Base-by-base conservation (phyloP, 2,329 filamentous ascomycete species). In the Monosporascus sp. region DNA sequence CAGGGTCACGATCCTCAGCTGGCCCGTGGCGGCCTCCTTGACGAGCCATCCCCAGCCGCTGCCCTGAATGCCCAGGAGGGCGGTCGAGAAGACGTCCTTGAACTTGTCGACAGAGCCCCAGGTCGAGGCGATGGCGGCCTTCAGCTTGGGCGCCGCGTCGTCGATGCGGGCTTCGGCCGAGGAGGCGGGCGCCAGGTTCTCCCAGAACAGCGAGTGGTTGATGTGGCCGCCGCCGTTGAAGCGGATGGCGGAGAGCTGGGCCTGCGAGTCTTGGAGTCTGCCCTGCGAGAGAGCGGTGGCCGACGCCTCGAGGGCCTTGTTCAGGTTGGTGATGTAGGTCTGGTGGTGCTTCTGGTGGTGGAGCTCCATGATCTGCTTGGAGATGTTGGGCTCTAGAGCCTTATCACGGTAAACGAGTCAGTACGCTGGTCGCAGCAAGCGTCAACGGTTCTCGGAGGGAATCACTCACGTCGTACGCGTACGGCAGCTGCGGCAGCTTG, bases 131-230 rank as follows among this genome's bases (percentile, higher is more conserved):
- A 95, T 86, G 8, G 84, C 85, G 1, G 76, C 74, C 8, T 77
- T 61, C 5, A 95, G 76, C 20, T 74, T 73, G 0, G 86, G 84
- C 0, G 84, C 82, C 1, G 75, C 70, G 4, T 77, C 72, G 3
- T 78, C 72, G 3, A 79, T 70, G 47, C 81, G 75, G 1, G 88
- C 79, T 7, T 85, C 81, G 0, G 77, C 59, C 2, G 79, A 84
- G 18, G 73, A 76, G 0, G 83, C 72, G 0, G 88, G 88, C 0
- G 82, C 72, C 18, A 95, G 79, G 70, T 91, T 92, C 73, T 89
- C 85, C 91, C 91, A 97, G 79, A 96, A 96, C 37, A 96, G 83
- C 0, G 84, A 86, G 78, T 96, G 92, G 76, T 97, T 97, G 73
- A 95, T 87, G 77, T 96, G 91, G 7, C 92, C 92, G 44, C 92